phyloP scores from a whole-genome alignment of 2,329 filamentous ascomycete species.

The Claviceps arundinis region DNA sequence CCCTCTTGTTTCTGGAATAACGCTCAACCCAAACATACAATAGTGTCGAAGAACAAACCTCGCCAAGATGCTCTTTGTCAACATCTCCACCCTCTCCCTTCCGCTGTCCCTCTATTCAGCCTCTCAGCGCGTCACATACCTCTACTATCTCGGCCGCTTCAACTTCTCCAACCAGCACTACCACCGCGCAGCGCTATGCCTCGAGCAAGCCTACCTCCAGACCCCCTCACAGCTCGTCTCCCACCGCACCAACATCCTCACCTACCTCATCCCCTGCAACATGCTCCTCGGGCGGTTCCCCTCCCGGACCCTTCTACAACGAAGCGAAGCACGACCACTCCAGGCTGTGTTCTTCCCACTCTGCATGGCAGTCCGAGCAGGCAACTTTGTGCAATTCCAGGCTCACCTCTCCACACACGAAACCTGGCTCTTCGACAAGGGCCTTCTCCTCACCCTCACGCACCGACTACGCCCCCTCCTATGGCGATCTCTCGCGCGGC shows the following conservation, averaged over 20 bases:
- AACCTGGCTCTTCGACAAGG: constrained; percentile 62
- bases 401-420: constrained; percentile 50
- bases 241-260: constrained; percentile 69
- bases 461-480: constrained; percentile 70
- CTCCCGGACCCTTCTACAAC: constrained; percentile 47
- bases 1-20: not conserved
- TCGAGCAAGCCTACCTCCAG: constrained; percentile 71
- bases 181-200: constrained; percentile 57
- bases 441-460: constrained; percentile 61
- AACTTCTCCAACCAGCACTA: constrained; percentile 78
- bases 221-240: constrained; percentile 45
- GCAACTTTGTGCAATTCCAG: constrained; percentile 64
- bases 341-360: constrained; percentile 57
- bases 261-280: constrained; percentile 72
- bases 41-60: constrained; percentile 70
- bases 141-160: constrained; percentile 89
- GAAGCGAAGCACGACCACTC: constrained; percentile 49
- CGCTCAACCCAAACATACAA: not conserved
- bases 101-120: constrained; percentile 72
- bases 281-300: constrained; percentile 78
- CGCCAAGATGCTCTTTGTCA: constrained; percentile 78
- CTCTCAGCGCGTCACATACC: constrained; percentile 76
- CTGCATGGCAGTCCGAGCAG: constrained; percentile 56
- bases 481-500: constrained; percentile 71
- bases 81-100: constrained; percentile 72